Percentiles rank a stretch among this genome's conserved stretches.
These are phyloP conservation scores for Galerina marginata DNA, from an alignment of 768 basidiomycete genomes.

Conservation along the genomic window DNA sequence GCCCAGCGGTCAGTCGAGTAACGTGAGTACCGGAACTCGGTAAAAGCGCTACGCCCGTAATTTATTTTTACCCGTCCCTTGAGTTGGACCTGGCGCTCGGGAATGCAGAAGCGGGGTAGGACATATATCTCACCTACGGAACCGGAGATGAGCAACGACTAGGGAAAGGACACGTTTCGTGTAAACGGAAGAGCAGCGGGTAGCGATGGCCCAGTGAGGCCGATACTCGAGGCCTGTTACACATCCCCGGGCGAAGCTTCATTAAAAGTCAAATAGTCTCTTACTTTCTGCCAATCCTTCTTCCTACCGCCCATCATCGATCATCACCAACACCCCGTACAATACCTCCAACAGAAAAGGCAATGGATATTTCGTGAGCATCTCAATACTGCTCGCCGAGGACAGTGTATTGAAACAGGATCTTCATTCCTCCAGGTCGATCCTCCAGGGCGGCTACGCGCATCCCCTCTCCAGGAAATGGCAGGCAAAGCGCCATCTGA, in stretches of 20 bases:
- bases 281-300: conserved; percentile 1
- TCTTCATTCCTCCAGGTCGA: conserved; percentile 48
- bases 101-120: conserved; percentile 6
- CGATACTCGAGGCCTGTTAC: conserved; percentile 2
- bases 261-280: conserved; percentile 2
- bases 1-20: background rate
- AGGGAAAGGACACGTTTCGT: conserved; percentile 27
- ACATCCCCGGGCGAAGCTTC: background rate
- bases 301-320: conserved; percentile 1
- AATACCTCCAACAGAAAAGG: background rate
- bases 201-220: background rate
- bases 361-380: conserved; percentile 28
- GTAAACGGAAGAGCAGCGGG: conserved; percentile 9
- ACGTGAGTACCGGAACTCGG: conserved; percentile 1
- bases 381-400: background rate
- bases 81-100: background rate
- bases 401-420: background rate
- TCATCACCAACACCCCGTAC: background rate
- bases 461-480: conserved; percentile 89
- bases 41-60: background rate
- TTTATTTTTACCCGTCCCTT: background rate
- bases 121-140: background rate
- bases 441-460: conserved; percentile 92
- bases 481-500: conserved; percentile 81
- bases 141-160: conserved; percentile 12